Evolutionary conservation across 345 rosid genomes (phyloP).

Genomic region (Acer negundo): DNA sequence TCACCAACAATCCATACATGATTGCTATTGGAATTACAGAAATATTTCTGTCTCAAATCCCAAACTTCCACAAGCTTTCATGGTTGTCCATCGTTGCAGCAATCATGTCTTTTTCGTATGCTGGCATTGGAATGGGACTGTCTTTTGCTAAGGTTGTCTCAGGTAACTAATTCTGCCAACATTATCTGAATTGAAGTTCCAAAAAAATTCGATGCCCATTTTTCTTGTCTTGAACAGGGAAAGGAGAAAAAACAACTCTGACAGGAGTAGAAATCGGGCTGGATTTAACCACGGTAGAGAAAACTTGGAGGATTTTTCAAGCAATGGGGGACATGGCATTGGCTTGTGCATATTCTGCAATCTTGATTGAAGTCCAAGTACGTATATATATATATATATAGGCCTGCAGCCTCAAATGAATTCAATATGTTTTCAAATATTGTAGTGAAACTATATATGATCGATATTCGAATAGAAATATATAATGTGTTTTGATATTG

Average conservation of each 20-base stretch:
- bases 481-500: not conserved
- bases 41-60: conserved; percentile 51
- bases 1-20: conserved; percentile 58
- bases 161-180: conserved; percentile 14
- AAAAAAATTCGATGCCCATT: not conserved
- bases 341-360: conserved; percentile 23
- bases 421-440: not conserved
- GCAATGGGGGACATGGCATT: conserved; percentile 33
- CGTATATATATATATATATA: not conserved
- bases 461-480: too few species aligned
- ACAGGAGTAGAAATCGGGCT: conserved; percentile 29
- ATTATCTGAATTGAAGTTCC: not conserved
- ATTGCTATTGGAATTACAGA: conserved; percentile 48
- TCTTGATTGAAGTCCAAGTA: conserved; percentile 29
- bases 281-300: conserved; percentile 17
- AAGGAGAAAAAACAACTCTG: conserved; percentile 14
- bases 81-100: conserved; percentile 58
- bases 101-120: conserved; percentile 54
- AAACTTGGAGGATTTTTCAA: conserved; percentile 26
- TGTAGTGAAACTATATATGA: not conserved
- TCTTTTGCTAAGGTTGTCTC: conserved; percentile 42
- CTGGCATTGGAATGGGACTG: conserved; percentile 50
- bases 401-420: not conserved
- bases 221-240: conserved; percentile 9
- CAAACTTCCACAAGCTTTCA: conserved; percentile 50